Base-by-base conservation (phyloP, 257 asterid genomes). In the Rubia yunnanensis region DNA sequence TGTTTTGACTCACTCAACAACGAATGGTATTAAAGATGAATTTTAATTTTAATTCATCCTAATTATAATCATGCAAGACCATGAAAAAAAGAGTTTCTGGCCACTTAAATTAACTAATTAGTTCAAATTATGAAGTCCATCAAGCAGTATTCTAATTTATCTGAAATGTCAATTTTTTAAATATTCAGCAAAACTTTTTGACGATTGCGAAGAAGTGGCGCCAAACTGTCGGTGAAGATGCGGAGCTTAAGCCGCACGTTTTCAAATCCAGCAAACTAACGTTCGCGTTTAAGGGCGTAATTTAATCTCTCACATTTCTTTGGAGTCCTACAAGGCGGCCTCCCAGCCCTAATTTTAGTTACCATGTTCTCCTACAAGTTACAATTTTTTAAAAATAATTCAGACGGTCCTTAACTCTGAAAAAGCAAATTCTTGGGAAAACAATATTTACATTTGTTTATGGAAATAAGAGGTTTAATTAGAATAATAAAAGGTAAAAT, bases 291-390 rank as follows among this genome's bases (percentile, higher is more conserved):
- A 28, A 27, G 18, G 18, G 66, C 54, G 58, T 28, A 20, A 31
- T 13, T 0, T 18, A 7, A 35, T 8, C 9, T 35, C 9, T 8
- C 4, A 35, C 6, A 35, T n/a, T 41, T 5, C 13, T 50, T 31
- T 6, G 15, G 38, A 50, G 68, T 50, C 63, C 31, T 17, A 46
- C 10, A 61, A 48, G 44, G 73, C 73, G 68, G 67, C 68, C 10
- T 9, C 49, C 36, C 15, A 1, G 50, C 72, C 57, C 23, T 17
- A 44, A 15, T 5, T 6, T 6, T 27, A 18, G 66, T 7, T 24
- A 10, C 5, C 13, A 2, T 50, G 60, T 64, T 65, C 20, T 15
- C 38, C 26, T 18, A 5, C 18, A 54, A 5, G 13, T 56, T 1
- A 28, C 31, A 10, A 1, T 23, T 44, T 15, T 20, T 48, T 15